Conservation (phyloP, 148 eudicot genomes). For the Rhododendron vialii region DNA sequence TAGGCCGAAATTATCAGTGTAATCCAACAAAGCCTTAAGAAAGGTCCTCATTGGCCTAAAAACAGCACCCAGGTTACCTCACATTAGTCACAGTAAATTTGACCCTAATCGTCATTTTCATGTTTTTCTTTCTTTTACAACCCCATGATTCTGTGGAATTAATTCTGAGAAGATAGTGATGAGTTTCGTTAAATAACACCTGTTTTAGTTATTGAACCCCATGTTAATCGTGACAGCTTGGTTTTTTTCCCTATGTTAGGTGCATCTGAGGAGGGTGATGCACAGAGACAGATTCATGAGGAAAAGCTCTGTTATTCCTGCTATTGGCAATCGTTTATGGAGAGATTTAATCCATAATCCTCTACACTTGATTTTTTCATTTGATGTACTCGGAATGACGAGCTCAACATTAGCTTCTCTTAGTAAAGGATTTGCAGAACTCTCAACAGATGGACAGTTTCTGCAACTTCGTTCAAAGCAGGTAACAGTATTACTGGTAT, state of each 20-base stretch:
- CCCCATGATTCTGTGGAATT: neutral
- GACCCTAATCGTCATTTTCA: neutral
- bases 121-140: neutral
- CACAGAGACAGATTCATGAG: slow-evolving; percentile 94
- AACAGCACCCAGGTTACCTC: neutral
- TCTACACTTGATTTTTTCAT: slow-evolving; percentile 82
- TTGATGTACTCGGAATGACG: slow-evolving; percentile 96
- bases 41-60: neutral
- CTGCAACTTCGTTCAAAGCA: slow-evolving; percentile 92
- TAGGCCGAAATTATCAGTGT: neutral
- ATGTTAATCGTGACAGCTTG: slow-evolving; percentile 6
- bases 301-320: slow-evolving; percentile 88
- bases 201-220: neutral
- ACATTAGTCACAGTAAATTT: neutral
- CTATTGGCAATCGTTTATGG: slow-evolving; percentile 82
- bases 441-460: slow-evolving; percentile 99
- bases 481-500: slow-evolving; percentile 31
- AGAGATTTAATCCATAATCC: slow-evolving; percentile 97
- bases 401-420: slow-evolving; percentile 96
- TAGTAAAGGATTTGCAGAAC: slow-evolving; percentile 96
- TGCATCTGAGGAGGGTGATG: slow-evolving; percentile 88
- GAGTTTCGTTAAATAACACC: neutral
- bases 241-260: slow-evolving; percentile 35
- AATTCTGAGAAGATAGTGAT: neutral
- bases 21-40: neutral